Evolutionary conservation across 2,329 filamentous ascomycete species (phyloP).

Genomic region (Phialocephala sp.): DNA sequence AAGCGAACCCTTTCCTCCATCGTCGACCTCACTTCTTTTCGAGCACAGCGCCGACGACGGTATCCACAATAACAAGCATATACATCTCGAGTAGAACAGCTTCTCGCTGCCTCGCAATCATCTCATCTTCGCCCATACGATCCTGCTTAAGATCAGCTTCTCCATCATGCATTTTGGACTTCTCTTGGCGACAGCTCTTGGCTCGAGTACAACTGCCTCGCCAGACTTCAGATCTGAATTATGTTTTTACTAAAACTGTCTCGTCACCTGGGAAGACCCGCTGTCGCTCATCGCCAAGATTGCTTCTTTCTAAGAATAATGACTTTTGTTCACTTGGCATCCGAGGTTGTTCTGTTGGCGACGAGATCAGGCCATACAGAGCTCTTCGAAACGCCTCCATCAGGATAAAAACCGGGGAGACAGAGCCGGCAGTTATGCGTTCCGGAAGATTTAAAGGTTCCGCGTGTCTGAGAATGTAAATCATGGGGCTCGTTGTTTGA

Average conservation of each 20-base stretch:
- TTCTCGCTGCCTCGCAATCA: background rate
- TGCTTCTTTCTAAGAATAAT: conserved; percentile 18
- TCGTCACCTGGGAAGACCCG: background rate
- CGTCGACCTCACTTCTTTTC: background rate
- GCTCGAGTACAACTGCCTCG: conserved; percentile 3
- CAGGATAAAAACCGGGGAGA: conserved; percentile 2
- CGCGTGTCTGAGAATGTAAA: conserved; percentile 22
- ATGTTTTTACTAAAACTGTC: background rate
- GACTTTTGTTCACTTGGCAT: conserved; percentile 14
- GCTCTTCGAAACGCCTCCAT: conserved; percentile 1
- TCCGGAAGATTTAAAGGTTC: conserved; percentile 8
- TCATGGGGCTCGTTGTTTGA: conserved; percentile 26
- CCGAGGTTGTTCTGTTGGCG: background rate
- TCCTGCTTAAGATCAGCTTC: conserved; percentile 3
- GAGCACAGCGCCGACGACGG: background rate
- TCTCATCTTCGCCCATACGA: background rate
- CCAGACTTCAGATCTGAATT: background rate
- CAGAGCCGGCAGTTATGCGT: background rate
- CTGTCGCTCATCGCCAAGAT: conserved; percentile 19
- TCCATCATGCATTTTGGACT: conserved; percentile 2
- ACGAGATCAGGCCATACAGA: conserved; percentile 3
- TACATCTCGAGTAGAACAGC: background rate
- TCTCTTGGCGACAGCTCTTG: background rate
- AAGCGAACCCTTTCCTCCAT: conserved; percentile 18
- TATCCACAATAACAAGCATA: conserved; percentile 1